Evolutionary conservation across 352 stramenopile species (phyloP).

Genomic region (Pythium brassicae): DNA sequence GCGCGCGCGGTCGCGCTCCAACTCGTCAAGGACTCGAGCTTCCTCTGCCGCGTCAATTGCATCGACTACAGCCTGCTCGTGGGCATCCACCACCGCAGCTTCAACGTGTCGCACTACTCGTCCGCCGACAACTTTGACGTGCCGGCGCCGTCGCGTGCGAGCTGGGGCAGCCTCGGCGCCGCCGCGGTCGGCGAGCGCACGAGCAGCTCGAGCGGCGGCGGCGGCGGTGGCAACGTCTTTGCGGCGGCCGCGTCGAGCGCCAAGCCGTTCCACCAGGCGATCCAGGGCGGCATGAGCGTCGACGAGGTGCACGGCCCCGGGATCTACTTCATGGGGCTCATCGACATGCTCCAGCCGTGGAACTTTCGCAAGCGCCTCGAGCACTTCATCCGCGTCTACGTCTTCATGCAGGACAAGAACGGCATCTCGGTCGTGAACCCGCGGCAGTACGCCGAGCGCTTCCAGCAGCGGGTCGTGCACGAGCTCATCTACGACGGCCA

Average conservation of each 20-base stretch:
- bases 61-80: slow-evolving; percentile 96
- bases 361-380: slow-evolving; percentile 91
- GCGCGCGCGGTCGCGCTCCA: slow-evolving; percentile 63
- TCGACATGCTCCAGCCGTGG: slow-evolving; percentile 95
- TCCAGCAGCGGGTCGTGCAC: slow-evolving; percentile 68
- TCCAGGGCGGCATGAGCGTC: slow-evolving; percentile 62
- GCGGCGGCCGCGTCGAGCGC: slow-evolving; percentile 16
- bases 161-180: slow-evolving; percentile 12
- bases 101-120: slow-evolving; percentile 72
- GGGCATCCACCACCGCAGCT: slow-evolving; percentile 89
- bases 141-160: slow-evolving; percentile 14
- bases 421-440: slow-evolving; percentile 74
- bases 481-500: slow-evolving; percentile 69
- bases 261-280: slow-evolving; percentile 47
- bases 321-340: slow-evolving; percentile 94
- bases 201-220: slow-evolving; percentile 14
- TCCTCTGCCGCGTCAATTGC: slow-evolving; percentile 90
- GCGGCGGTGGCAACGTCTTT: neutral
- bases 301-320: slow-evolving; percentile 88
- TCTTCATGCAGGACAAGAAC: slow-evolving; percentile 64
- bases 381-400: slow-evolving; percentile 71
- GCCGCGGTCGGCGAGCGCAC: slow-evolving; percentile 3
- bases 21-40: slow-evolving; percentile 84
- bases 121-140: slow-evolving; percentile 47
- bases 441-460: slow-evolving; percentile 67